phyloP scores from a whole-genome alignment of 2,329 filamentous ascomycete species.

The Aspergillus floridensis region DNA sequence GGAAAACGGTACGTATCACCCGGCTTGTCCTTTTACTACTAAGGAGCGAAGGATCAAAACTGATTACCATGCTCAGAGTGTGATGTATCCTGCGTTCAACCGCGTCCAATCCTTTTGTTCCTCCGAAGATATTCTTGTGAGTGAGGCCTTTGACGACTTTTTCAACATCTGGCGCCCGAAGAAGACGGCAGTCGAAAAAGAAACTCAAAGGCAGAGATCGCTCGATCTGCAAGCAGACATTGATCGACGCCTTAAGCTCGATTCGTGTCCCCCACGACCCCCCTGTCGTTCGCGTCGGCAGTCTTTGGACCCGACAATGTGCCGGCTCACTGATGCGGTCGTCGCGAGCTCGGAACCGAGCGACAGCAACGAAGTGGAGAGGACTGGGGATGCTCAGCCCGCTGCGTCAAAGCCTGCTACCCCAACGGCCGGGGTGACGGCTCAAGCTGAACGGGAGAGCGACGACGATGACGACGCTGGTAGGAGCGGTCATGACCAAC shows the following conservation, averaged over 20 bases:
- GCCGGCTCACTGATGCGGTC: neutral
- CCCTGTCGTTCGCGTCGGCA: neutral
- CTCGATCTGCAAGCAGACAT: neutral
- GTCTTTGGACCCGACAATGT: neutral
- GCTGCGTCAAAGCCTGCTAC: no score
- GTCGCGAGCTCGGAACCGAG: neutral
- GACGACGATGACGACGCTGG: no score
- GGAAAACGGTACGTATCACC: neutral
- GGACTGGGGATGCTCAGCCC: no score
- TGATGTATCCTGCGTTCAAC: constrained; percentile 4
- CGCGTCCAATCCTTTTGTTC: constrained; percentile 19
- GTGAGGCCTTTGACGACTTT: constrained; percentile 9
- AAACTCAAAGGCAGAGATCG: neutral
- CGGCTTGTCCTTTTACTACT: neutral
- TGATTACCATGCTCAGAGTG: neutral
- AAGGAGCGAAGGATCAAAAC: neutral
- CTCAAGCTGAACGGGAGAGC: no score
- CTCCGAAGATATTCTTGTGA: constrained; percentile 13
- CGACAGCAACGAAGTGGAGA: no score
- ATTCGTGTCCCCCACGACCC: neutral
- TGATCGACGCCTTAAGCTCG: neutral
- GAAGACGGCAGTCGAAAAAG: neutral
- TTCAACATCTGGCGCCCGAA: constrained; percentile 11
- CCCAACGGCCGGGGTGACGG: no score
- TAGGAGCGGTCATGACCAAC: no score